phyloP scores from a whole-genome alignment of 768 basidiomycete genomes.

The Artomyces pyxidatus region DNA sequence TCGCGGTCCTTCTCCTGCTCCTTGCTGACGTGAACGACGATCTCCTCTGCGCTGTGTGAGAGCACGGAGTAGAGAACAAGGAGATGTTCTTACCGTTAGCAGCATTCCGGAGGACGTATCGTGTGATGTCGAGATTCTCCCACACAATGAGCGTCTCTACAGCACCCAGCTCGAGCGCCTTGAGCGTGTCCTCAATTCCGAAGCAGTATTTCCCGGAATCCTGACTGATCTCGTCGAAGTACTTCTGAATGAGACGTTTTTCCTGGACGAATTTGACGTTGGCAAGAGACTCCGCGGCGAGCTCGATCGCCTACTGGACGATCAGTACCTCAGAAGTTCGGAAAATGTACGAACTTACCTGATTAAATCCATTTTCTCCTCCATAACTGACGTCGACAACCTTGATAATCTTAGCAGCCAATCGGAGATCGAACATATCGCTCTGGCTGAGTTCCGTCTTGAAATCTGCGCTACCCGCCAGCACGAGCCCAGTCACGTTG shows the following conservation, averaged over 20 bases:
- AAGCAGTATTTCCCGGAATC: conserved; percentile 97
- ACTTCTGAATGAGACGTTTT: conserved; percentile 94
- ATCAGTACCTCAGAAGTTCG: too few relatives aligned
- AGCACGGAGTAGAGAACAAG: not conserved
- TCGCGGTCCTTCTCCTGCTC: conserved; percentile 90
- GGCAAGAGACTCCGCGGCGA: conserved; percentile 89
- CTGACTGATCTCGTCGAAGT: conserved; percentile 98
- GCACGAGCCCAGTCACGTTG: conserved; percentile 91
- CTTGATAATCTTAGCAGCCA: conserved; percentile 91
- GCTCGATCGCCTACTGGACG: conserved; percentile 75
- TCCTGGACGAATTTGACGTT: conserved; percentile 99
- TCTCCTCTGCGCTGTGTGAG: conserved; percentile 55
- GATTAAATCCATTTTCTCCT: conserved; percentile 98
- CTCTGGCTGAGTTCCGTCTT: conserved; percentile 95
- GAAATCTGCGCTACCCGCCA: conserved; percentile 97
- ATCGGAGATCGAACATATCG: conserved; percentile 90
- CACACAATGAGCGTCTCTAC: conserved; percentile 97
- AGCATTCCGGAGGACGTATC: conserved; percentile 85
- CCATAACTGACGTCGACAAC: conserved; percentile 98
- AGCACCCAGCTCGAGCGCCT: conserved; percentile 91
- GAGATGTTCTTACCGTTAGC: conserved; percentile 56
- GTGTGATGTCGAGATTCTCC: conserved; percentile 92
- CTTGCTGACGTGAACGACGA: conserved; percentile 68
- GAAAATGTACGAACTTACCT: conserved; percentile 44
- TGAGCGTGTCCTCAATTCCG: conserved; percentile 94